Evolutionary conservation across 495 filamentous ascomycete genomes (phyloP).

Genomic region (Podospora bellae-mahoneyi): DNA sequence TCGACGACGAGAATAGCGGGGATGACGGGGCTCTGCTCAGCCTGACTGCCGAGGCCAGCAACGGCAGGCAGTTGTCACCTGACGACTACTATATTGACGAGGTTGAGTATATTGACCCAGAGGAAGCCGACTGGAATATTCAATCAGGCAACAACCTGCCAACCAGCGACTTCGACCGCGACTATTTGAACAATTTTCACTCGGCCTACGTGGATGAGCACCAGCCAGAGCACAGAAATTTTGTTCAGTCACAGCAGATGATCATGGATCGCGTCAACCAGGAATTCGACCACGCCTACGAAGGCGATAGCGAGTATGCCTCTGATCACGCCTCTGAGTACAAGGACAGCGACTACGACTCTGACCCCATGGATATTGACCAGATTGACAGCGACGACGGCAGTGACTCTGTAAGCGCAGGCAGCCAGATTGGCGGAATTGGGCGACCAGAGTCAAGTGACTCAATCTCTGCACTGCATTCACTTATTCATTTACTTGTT

Average conservation of each 20-base stretch:
- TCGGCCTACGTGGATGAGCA: neutral
- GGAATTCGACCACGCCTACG: neutral
- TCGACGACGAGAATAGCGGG: neutral
- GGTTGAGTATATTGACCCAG: neutral
- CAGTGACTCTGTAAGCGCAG: neutral
- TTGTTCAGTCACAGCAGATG: neutral
- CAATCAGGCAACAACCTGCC: neutral
- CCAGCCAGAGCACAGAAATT: neutral
- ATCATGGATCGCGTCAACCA: neutral
- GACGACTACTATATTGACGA: neutral
- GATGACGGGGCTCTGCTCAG: neutral
- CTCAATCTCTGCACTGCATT: neutral
- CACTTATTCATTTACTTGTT: neutral
- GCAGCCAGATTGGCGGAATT: neutral
- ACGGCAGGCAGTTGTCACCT: neutral
- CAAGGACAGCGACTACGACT: neutral
- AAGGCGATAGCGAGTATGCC: neutral
- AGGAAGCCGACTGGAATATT: neutral
- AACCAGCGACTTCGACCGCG: no score
- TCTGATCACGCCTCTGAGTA: neutral
- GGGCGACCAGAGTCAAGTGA: neutral
- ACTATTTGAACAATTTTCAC: neutral
- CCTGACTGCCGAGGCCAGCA: neutral
- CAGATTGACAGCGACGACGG: neutral
- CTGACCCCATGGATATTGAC: neutral